These are phyloP conservation scores for Vigna angularis DNA, from an alignment of 306 rosid species.

Conservation along the genomic window DNA sequence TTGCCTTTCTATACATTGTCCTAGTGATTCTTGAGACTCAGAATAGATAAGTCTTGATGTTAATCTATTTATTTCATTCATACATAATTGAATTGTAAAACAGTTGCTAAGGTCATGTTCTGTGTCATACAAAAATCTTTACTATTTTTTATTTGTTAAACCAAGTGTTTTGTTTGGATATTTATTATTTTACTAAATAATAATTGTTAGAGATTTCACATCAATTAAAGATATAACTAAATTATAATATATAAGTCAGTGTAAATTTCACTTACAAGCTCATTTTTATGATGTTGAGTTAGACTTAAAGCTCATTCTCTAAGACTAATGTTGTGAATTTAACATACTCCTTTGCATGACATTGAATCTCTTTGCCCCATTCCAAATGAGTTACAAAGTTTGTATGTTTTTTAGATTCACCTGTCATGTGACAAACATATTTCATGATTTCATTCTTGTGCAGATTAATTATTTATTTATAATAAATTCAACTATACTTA, in stretches of 20 bases:
- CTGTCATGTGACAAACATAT: background rate
- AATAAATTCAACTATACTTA: background rate
- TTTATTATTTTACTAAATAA: background rate
- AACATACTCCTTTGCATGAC: background rate
- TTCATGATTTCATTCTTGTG: background rate
- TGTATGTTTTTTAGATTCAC: background rate
- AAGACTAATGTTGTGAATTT: background rate
- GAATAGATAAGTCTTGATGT: slow-evolving; percentile 3
- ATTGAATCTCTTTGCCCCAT: background rate
- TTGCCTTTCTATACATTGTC: slow-evolving; percentile 25
- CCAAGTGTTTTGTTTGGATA: background rate
- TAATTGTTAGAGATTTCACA: background rate
- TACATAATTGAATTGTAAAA: slow-evolving; percentile 23
- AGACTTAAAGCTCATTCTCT: background rate
- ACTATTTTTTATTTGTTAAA: slow-evolving; percentile 4
- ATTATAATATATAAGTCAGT: too few relatives aligned
- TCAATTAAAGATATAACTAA: too few relatives aligned
- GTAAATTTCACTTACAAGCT: too few relatives aligned
- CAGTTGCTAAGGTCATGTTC: background rate
- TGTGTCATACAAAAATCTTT: background rate
- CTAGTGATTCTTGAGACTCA: slow-evolving; percentile 19
- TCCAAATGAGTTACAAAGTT: slow-evolving; percentile 7
- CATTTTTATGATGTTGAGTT: too few relatives aligned
- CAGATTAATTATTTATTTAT: background rate
- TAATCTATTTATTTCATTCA: slow-evolving; percentile 25